Conservation (phyloP, 306 rosid species). For the Prunus kanzakura region DNA sequence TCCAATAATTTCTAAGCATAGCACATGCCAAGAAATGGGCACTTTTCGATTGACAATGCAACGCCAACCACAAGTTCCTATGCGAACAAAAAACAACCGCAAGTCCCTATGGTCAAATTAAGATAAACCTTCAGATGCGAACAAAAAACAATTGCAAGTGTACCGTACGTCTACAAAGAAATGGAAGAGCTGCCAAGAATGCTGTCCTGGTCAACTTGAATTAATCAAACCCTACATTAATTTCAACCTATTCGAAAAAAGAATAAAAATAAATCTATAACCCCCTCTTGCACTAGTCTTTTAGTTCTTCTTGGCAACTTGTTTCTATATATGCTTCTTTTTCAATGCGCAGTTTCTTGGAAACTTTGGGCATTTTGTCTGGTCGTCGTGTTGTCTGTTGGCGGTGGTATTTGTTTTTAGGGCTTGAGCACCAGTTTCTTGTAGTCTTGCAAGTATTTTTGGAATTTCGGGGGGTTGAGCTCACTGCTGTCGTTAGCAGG, state of each 20-base stretch:
- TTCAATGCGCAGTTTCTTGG: constrained; percentile 8
- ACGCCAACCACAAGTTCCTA: background rate
- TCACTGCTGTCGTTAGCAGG: constrained; percentile 5
- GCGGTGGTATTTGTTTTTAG: background rate
- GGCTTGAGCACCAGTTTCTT: background rate
- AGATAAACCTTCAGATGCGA: too few species aligned
- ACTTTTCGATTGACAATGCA: background rate
- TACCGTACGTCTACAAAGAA: background rate
- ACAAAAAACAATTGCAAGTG: background rate
- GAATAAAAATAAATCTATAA: background rate
- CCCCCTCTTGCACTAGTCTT: background rate
- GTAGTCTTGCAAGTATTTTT: background rate
- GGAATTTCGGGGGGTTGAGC: background rate
- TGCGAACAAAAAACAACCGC: background rate
- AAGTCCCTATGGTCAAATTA: background rate
- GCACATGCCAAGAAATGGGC: constrained; percentile 12
- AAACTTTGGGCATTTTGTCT: constrained; percentile 4
- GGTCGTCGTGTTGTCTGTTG: constrained; percentile 14
- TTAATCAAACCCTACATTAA: background rate
- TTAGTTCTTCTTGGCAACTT: background rate
- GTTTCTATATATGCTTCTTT: background rate
- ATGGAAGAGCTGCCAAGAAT: constrained; percentile 5
- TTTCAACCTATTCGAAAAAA: background rate
- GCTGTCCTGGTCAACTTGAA: constrained; percentile 7
- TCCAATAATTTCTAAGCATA: background rate